Percentiles rank a stretch among this genome's conserved stretches.
phyloP scores from a whole-genome alignment of 169 alveolate genomes.

The Perkinsus chesapeaki region DNA sequence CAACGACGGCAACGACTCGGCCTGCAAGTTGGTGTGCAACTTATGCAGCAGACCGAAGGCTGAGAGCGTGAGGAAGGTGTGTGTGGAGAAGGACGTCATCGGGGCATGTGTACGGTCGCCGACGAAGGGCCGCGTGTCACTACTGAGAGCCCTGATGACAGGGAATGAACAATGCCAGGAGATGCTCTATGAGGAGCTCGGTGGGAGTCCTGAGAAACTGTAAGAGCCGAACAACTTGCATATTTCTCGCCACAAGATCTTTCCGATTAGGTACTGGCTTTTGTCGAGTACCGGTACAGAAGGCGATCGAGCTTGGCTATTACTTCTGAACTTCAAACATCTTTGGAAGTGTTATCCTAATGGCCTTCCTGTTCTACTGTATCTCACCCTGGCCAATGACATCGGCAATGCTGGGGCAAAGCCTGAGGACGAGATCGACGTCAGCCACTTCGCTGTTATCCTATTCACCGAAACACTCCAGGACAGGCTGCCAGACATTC shows the following conservation, averaged over 20 bases:
- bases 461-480: background rate
- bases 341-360: background rate
- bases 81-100: background rate
- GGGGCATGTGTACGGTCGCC: background rate
- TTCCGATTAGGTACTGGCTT: background rate
- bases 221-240: background rate
- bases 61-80: background rate
- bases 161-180: background rate
- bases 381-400: background rate
- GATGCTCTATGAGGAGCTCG: background rate
- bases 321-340: background rate
- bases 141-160: background rate
- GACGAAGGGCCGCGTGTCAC: background rate
- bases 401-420: background rate
- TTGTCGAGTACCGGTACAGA: background rate
- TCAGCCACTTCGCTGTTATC: background rate
- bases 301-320: background rate
- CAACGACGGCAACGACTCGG: background rate
- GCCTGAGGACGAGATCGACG: background rate
- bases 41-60: background rate
- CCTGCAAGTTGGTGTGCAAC: background rate
- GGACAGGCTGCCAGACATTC: background rate
- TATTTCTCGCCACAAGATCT: no score
- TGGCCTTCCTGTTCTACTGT: background rate
- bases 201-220: background rate